These are phyloP conservation scores for Trichoderma simmonsii DNA, from an alignment of 2,329 filamentous ascomycete species.

Conservation along the genomic window DNA sequence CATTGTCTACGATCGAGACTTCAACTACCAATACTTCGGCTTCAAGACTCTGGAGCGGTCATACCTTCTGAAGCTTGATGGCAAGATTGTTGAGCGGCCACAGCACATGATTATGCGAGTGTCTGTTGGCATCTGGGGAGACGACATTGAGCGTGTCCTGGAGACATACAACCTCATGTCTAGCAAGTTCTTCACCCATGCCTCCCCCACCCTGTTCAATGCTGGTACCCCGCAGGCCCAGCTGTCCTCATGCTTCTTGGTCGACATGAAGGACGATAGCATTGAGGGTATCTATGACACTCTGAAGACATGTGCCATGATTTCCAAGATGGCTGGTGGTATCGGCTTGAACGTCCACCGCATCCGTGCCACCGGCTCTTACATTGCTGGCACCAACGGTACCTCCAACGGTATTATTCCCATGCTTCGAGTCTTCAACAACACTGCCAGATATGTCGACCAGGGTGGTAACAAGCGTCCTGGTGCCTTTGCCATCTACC, in stretches of 20 bases:
- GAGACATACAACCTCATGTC: slow-evolving; percentile 99
- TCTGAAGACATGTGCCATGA: slow-evolving; percentile 98
- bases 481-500: slow-evolving; percentile 96
- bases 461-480: slow-evolving; percentile 99
- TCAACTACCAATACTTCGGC: slow-evolving; percentile 99
- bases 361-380: slow-evolving; percentile 95
- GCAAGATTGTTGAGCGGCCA: slow-evolving; percentile 93
- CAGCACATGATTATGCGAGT: slow-evolving; percentile 99
- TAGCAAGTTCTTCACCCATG: slow-evolving; percentile 96
- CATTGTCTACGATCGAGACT: slow-evolving; percentile 98
- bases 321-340: slow-evolving; percentile 98
- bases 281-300: slow-evolving; percentile 99
- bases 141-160: slow-evolving; percentile 88
- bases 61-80: slow-evolving; percentile 91
- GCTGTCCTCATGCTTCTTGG: slow-evolving; percentile 95
- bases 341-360: slow-evolving; percentile 96
- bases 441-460: slow-evolving; percentile 97
- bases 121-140: slow-evolving; percentile 91
- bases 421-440: slow-evolving; percentile 99
- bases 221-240: slow-evolving; percentile 93
- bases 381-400: slow-evolving; percentile 96
- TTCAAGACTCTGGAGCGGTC: slow-evolving; percentile 99
- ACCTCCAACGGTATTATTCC: slow-evolving; percentile 96
- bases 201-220: slow-evolving; percentile 96
- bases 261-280: slow-evolving; percentile 99